Base-by-base conservation (phyloP, 768 basidiomycete species). In the Russula olivacea region DNA sequence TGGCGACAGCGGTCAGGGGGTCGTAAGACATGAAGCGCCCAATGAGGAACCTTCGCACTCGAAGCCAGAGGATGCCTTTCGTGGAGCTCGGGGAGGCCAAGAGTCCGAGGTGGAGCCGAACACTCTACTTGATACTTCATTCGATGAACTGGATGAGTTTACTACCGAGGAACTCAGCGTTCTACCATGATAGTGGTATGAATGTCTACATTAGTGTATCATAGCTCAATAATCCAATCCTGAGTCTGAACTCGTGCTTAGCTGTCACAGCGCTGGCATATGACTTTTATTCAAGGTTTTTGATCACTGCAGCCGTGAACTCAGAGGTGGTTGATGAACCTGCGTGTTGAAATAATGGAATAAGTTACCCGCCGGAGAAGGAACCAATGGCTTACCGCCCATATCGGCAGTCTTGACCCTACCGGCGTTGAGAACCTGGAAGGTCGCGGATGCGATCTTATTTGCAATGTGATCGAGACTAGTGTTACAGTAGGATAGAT, bases 381-480 rank as follows among this genome's bases (percentile, higher is more conserved):
- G 4, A 8, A 58, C 21, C 9, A 8, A 50, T 23, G 38, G 80
- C 85, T 75, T 76, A 90, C 94, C 95, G 63, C 90, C 90, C 89
- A 98, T 91, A 71, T 99, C 96, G 62, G 91, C 87, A 36, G 96
- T 99, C 73, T 89, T 83, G 73, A 96, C 84, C 73, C 91, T 88
- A 68, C 88, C 89, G 61, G 83, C 84, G 72, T 90, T 87, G 71
- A 98, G 91, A 68, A 98, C 93, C 68, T 89, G 87, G 76, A 98
- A 96, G 11, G 93, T 93, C 48, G 96, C 89, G 56, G 83, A 80
- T 34, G 97, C 93, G 71, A 99, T 97, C 71, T 77, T 86, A 80
- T 98, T 97, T 52, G 97, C 97, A 69, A 96, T 87, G 66, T 85
- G 75, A 75, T 98, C 93, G 60, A 98, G 88, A 54, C 92, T 94